Percentiles rank a stretch among this genome's conserved stretches.
These are phyloP conservation scores for Picea abies DNA, from an alignment of 83 land plant species.

Conservation along the genomic window DNA sequence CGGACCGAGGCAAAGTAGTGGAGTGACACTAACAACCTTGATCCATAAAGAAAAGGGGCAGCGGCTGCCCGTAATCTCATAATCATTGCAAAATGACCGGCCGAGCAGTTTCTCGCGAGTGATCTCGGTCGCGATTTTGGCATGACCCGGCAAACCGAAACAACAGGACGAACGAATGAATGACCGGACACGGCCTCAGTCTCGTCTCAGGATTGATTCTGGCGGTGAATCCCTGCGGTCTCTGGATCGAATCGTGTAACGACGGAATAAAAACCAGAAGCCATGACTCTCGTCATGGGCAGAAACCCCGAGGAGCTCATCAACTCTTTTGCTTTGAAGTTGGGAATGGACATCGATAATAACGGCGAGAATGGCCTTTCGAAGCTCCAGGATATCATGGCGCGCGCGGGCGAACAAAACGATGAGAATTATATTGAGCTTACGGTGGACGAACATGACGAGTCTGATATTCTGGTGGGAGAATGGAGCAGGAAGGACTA, in stretches of 20 bases:
- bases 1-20: no score
- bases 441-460: constrained; percentile 34
- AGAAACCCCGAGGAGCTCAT: background rate
- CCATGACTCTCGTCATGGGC: background rate
- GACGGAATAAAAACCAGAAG: no score
- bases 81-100: no score
- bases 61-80: no score
- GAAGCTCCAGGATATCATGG: background rate
- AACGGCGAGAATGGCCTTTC: background rate
- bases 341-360: background rate
- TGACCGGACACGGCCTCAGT: background rate
- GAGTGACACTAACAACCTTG: no score
- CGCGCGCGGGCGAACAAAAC: background rate
- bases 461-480: constrained; percentile 12
- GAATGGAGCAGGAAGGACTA: constrained; percentile 12
- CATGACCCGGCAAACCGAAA: background rate
- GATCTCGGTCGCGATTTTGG: background rate
- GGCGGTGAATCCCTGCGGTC: background rate
- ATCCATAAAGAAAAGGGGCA: no score
- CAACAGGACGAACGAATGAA: background rate
- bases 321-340: background rate
- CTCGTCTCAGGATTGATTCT: background rate
- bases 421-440: constrained; percentile 41
- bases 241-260: no score
- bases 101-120: background rate